Base-by-base conservation (phyloP, 2,329 filamentous ascomycete genomes). In the Claviceps sp. region DNA sequence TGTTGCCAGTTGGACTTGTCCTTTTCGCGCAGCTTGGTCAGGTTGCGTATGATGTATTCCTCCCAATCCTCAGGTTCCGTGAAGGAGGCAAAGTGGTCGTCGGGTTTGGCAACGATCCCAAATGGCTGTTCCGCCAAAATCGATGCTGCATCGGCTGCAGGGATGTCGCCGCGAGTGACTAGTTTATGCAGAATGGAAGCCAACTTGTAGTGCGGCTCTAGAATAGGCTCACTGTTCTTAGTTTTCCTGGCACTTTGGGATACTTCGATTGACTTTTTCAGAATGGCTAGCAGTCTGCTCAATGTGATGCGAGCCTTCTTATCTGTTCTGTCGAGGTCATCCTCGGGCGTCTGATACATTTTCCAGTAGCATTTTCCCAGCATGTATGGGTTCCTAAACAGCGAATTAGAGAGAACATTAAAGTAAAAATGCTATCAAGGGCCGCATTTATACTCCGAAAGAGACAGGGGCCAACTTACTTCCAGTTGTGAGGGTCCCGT, bases 1-100 rank as follows among this genome's bases (percentile, higher is more conserved):
- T 96, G 90, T 62, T 96, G 90, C 90, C 90, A 96, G 60, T 93
- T 91, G 0, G 87, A 86, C 71, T 95, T 94, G 68, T 96, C 90
- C 55, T 89, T 89, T 48, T 81, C 78, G 13, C 75, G 73, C 10
- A 82, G 63, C 50, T 72, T 72, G 7, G 68, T 68, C 42, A 82
- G 61, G 46, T 70, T 76, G 47, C 70, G 70, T 41, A 80, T 74
- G 5, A 81, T 67, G 48, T 76, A 79, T 38, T 70, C 68, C 47
- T 80, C 73, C 78, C 78, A 75, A 68, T 80, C 78, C 59, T 87
- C 87, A 1, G 66, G 64, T 49, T 69, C 65, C 1, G 62, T 59
- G 48, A 70, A 70, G 14, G 62, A 60, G 5, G 62, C 64, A 52
- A 63, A 68, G 30, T 61, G 57, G 41, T 69, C 67, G 38, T 68